Base-by-base conservation (phyloP, 2,329 filamentous ascomycete species). In the Colletotrichum kahawae region DNA sequence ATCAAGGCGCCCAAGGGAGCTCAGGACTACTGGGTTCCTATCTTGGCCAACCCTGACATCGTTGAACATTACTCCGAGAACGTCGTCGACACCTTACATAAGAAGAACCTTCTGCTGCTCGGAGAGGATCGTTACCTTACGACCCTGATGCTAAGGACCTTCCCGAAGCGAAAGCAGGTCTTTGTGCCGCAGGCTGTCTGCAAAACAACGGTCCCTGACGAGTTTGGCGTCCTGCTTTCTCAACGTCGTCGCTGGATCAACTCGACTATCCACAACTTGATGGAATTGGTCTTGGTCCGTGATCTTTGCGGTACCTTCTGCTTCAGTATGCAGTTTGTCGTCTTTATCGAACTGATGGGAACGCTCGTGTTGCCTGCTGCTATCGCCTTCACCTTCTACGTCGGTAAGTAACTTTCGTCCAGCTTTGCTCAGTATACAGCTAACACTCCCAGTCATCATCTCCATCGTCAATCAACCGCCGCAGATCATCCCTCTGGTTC, bases 21-120 rank as follows among this genome's bases (percentile, higher is more conserved):
- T 31, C 95, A 98, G 84, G 98, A 99, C 88, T 99, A 98, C 87
- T 99, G 97, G 97, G 97, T 99, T 29, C 97, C 97, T 9, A 98
- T 99, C 81, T 91, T 99, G 78, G 97, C 97, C 79, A 99, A 99
- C 84, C 97, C 97, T 4, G 97, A 99, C 82, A 95, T 99, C 57
- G 97, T 99, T 62, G 97, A 99, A 86, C 97, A 99, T 86, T 99
- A 99, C 85, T 98, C 97, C 1, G 97, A 99, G 85, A 99, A 99
- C 80, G 96, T 99, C 69, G 97, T 99, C 56, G 97, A 99, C 83
- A 99, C 97, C 21, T 88, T 99, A 78, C 97, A 99, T 89, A 97
- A 97, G 90, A 98, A 98, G 92, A 98, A 98, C 82, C 84, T 98
- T 84, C 90, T 98, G 67, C 89, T 98, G 38, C 91, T 98, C 3